A percentile compares a stretch with the other conserved stretches of the same genome.
These are phyloP conservation scores for Mycena metata DNA, from an alignment of 768 basidiomycete species.

Conservation along the genomic window DNA sequence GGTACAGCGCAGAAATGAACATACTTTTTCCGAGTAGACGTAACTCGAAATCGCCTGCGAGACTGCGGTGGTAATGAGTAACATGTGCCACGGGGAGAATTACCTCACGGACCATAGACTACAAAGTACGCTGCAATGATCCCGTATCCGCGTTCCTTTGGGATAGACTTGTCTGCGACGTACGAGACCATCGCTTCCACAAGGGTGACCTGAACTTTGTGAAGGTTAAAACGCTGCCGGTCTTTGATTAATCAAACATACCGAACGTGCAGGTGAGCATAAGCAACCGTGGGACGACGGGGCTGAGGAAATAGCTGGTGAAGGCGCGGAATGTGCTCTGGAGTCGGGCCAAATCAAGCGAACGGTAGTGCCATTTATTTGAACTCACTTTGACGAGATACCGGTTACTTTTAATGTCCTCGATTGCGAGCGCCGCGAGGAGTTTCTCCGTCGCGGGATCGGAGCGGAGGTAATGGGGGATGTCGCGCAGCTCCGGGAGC, in stretches of 20 bases:
- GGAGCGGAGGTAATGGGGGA: conserved; percentile 14
- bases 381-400: conserved; percentile 9
- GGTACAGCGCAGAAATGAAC: no score
- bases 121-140: conserved; percentile 19
- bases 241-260: background rate
- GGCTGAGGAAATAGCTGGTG: conserved; percentile 12
- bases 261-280: conserved; percentile 12
- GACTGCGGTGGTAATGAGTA: background rate
- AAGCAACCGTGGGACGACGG: conserved; percentile 18
- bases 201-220: conserved; percentile 26
- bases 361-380: conserved; percentile 7
- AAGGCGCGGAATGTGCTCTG: conserved; percentile 22
- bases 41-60: conserved; percentile 14
- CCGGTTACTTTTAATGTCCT: conserved; percentile 9
- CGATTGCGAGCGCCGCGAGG: conserved; percentile 21
- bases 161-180: conserved; percentile 26
- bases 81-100: no score
- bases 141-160: conserved; percentile 7
- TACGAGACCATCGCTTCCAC: conserved; percentile 23
- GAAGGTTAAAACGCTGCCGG: no score
- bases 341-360: background rate
- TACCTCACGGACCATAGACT: conserved; percentile 5
- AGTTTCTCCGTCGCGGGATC: conserved; percentile 28
- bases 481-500: conserved; percentile 28
- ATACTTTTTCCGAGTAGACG: conserved; percentile 15